These are phyloP conservation scores for Torrubiellomyces zombiae DNA, from an alignment of 2,329 filamentous ascomycete genomes.

Conservation along the genomic window DNA sequence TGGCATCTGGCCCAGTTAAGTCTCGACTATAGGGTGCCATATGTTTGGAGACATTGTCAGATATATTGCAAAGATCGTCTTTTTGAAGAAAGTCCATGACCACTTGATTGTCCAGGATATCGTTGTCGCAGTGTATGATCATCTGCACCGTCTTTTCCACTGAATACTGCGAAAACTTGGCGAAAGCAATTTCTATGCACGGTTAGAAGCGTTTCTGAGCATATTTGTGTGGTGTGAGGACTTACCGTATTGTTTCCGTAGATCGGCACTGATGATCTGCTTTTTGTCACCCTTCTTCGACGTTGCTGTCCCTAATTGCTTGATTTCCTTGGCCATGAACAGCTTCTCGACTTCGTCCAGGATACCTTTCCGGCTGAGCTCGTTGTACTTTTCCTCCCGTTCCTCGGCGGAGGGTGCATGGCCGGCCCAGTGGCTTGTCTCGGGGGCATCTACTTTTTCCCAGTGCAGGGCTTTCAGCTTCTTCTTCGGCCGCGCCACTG, in stretches of 20 bases:
- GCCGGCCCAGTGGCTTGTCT: conserved; percentile 83
- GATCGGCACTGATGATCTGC: conserved; percentile 81
- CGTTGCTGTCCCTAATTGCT: conserved; percentile 54
- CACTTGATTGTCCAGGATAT: conserved; percentile 74
- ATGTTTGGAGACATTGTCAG: conserved; percentile 76
- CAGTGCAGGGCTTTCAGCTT: conserved; percentile 98
- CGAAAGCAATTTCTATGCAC: conserved; percentile 59
- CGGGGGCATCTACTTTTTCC: conserved; percentile 91
- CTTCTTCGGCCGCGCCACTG: conserved; percentile 85
- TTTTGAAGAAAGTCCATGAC: conserved; percentile 95
- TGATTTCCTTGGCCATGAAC: conserved; percentile 95
- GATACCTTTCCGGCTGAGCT: conserved; percentile 86
- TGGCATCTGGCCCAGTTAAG: conserved; percentile 79
- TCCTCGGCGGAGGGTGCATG: conserved; percentile 75
- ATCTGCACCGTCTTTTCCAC: conserved; percentile 77
- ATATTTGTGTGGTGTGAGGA: conserved; percentile 3
- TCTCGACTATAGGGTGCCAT: conserved; percentile 95
- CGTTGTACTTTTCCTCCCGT: conserved; percentile 89
- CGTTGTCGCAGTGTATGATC: conserved; percentile 88
- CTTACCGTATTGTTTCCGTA: conserved; percentile 72
- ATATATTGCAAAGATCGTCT: conserved; percentile 81
- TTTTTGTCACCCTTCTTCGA: conserved; percentile 90
- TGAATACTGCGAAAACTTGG: conserved; percentile 76
- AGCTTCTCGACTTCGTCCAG: conserved; percentile 94
- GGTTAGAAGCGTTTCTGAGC: not conserved